Evolutionary conservation across 2,329 filamentous ascomycete genomes (phyloP), one percentile per base, ranked within the genome.

Genomic region (Lecanicillium sp.): DNA sequence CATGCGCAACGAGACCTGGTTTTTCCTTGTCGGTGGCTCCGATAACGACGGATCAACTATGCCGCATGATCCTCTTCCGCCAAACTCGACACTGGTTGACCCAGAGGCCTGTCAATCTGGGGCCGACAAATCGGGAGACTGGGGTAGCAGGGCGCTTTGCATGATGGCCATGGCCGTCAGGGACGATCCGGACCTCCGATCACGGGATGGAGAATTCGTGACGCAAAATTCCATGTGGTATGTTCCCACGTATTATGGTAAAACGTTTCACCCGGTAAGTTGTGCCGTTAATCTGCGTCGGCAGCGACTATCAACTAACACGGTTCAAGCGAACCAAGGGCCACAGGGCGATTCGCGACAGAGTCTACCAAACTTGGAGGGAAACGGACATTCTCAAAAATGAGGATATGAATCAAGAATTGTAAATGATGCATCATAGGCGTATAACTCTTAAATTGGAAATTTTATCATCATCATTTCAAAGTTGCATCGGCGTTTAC

Each of bases 181-280:
- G 21, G 54, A 57, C 15, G 61, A 72, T 44, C 65, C 67, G 3
- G 58, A 53, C 3, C 58, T 72, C 33, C 59, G 57, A 37, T 56
- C 52, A 36, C 60, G 62, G 3, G 50, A 57, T 8, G 59, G 56
- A 1, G 53, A 59, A 11, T 20, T 63, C 3, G 50, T 54, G 21
- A 49, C 55, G 6, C 49, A 62, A 44, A 65, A 65, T 37, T 67
- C 65, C 3, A 71, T 70, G 66, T 71, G 69, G 69, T 68, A 69
- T 55, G 68, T 71, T n/a, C 70, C 71, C 12, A 70, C 68, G 24
- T 72, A 67, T 49, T 72, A 70, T 44, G 70, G 67, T 36, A 71
- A 70, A 56, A 70, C 67, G 0, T 72, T 73, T 54, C 68, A 73
- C 55, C 69, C 70, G 36, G 64, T 66, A 60, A 46, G 62, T 56